These are phyloP conservation scores for Rubroshorea leprosula DNA, from an alignment of 345 rosid species.

Conservation along the genomic window DNA sequence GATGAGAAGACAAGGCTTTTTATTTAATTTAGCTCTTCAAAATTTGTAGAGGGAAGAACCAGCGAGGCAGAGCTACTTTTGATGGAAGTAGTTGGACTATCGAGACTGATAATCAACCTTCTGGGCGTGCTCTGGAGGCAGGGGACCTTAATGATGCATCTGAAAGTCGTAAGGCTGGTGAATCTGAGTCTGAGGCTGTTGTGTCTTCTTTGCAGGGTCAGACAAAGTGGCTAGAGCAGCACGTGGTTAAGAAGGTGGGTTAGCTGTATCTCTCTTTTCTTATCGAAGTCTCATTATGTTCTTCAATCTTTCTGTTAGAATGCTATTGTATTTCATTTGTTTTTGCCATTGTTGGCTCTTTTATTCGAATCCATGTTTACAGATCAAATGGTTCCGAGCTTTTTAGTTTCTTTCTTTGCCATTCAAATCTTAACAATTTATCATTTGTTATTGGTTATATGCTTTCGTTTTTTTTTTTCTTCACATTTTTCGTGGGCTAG, in stretches of 20 bases:
- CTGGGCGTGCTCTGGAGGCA: conserved; percentile 35
- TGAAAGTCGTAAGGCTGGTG: conserved; percentile 40
- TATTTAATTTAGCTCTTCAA: conserved; percentile 13
- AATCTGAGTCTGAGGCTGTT: conserved; percentile 37
- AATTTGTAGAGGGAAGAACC: conserved; percentile 50
- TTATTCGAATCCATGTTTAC: background rate
- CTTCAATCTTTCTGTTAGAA: conserved; percentile 4
- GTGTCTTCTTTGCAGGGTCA: conserved; percentile 30
- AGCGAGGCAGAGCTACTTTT: conserved; percentile 33
- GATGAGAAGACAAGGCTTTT: conserved; percentile 4
- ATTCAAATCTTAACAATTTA: too few relatives aligned
- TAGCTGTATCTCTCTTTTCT: conserved; percentile 15
- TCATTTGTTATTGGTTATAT: background rate
- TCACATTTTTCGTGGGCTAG: too few relatives aligned
- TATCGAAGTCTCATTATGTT: background rate
- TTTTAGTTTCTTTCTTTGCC: background rate
- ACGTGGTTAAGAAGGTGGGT: conserved; percentile 40
- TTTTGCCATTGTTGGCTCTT: background rate
- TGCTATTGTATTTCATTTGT: conserved; percentile 2
- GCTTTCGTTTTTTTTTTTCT: background rate
- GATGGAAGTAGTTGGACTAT: conserved; percentile 36
- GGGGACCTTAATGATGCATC: conserved; percentile 37
- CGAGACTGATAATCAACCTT: conserved; percentile 40
- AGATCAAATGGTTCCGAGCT: background rate
- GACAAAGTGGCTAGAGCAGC: conserved; percentile 32